Base-by-base conservation (phyloP, 805 yeast species). In the Starmerella cellae region DNA sequence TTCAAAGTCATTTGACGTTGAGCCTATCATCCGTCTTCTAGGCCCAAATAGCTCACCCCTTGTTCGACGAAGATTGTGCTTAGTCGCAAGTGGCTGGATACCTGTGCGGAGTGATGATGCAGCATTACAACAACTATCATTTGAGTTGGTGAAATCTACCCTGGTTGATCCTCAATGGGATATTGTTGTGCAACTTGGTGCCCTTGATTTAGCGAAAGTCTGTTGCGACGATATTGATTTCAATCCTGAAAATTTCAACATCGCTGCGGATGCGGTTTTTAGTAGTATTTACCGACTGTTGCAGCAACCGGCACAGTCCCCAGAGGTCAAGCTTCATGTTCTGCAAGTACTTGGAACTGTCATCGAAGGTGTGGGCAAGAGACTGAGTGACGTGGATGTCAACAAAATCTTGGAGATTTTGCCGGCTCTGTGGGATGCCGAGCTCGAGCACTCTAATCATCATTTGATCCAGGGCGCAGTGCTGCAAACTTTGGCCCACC, bases 141-240 rank as follows among this genome's bases (percentile, higher is more conserved):
- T 81, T 57, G 64, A 69, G 39, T 65, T 82, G 33, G 64, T 84
- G 22, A 47, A 68, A 17, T 60, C 60, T 57, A 84, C 48, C 57
- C 65, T 40, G 61, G 5, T 18, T 4, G 44, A 24, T 10, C 28
- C 24, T 4, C 33, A 37, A 5, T 46, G 47, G 47, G 97, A 91
- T 58, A 68, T 70, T 42, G 94, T 88, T n/a, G 94, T 91, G 2
- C 71, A 70, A 51, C 58, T 91, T 19, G 74, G 93, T 0, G 77
- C 91, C 0, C 67, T 79, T 14, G 79, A 78, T 53, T 74, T 88
- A 0, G 61, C 87, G 18, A 70, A 76, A 45, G 68, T 73, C 23
- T 67, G 82, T 38, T 66, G 88, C 26, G 87, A 83, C 47, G 95
- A 85, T 54, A 83, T 93, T 82, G 87, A 82, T 46, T 87, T 88